Evolutionary conservation across 805 yeast species (phyloP).

Genomic region (Saccharomycopsis synnaedendra): DNA sequence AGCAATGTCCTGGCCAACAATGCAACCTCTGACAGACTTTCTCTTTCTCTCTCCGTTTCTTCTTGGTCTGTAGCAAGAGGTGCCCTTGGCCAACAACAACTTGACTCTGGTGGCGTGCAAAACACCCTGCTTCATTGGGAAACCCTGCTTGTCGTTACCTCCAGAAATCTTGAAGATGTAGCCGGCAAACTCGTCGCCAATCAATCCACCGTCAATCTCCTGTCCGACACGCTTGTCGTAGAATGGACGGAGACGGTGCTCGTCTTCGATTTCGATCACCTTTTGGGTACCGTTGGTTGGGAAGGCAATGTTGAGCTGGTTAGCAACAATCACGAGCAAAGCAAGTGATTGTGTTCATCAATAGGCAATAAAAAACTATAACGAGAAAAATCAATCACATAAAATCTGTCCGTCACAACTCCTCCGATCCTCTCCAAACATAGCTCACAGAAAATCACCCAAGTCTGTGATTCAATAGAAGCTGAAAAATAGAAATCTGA

Average conservation of each 20-base stretch:
- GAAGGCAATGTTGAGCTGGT: conserved; percentile 94
- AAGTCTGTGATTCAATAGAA: too few relatives aligned
- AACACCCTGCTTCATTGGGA: conserved; percentile 99
- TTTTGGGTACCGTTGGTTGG: conserved; percentile 99
- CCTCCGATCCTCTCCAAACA: too few relatives aligned
- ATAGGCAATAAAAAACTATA: too few relatives aligned
- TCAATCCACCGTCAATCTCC: conserved; percentile 97
- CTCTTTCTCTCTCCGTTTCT: conserved; percentile 99
- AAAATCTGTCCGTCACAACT: too few relatives aligned
- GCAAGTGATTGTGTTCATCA: too few relatives aligned
- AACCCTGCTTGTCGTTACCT: conserved; percentile 99
- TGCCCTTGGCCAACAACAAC: conserved; percentile 85
- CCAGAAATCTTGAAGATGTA: conserved; percentile 98
- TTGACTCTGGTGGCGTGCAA: conserved; percentile 99
- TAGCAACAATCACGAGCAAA: neutral
- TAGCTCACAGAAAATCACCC: too few relatives aligned
- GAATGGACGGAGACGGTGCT: conserved; percentile 95
- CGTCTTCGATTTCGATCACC: conserved; percentile 96
- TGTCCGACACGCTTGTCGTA: conserved; percentile 99
- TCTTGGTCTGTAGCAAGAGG: conserved; percentile 99
- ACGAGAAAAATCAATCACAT: too few relatives aligned
- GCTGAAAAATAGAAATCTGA: too few relatives aligned
- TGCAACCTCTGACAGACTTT: conserved; percentile 99
- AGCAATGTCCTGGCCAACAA: conserved; percentile 94
- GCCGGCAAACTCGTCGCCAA: conserved; percentile 99